These are phyloP conservation scores for Wickerhamomyces queroliae DNA, from an alignment of 805 yeast species.

Conservation along the genomic window DNA sequence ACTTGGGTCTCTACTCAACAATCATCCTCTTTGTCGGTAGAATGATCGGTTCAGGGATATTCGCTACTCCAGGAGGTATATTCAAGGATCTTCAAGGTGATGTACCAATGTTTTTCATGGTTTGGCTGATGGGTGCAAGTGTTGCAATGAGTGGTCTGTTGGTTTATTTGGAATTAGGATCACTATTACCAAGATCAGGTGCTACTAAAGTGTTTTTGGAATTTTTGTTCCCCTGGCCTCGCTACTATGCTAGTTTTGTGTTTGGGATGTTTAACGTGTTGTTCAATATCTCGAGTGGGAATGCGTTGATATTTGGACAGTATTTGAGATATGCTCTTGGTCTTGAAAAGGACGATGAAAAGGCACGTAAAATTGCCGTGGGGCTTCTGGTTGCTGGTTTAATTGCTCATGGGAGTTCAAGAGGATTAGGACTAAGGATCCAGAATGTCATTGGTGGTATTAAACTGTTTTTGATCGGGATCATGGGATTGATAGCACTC, in stretches of 20 bases:
- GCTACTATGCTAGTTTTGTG: slow-evolving; percentile 43
- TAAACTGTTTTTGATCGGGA: slow-evolving; percentile 44
- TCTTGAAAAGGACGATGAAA: slow-evolving; percentile 29
- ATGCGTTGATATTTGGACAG: slow-evolving; percentile 54
- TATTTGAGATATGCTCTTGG: slow-evolving; percentile 40
- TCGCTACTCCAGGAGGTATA: not conserved
- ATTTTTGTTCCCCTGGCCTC: slow-evolving; percentile 53
- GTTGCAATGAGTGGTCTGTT: slow-evolving; percentile 59
- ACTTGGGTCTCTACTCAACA: slow-evolving; percentile 3
- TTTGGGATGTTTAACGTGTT: slow-evolving; percentile 42
- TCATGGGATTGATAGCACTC: slow-evolving; percentile 50
- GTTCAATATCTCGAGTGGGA: slow-evolving; percentile 49
- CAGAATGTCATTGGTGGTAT: slow-evolving; percentile 59
- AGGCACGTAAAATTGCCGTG: slow-evolving; percentile 35
- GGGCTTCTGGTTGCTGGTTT: slow-evolving; percentile 28
- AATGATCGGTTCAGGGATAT: slow-evolving; percentile 1
- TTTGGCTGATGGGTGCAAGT: slow-evolving; percentile 57
- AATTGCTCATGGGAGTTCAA: slow-evolving; percentile 51
- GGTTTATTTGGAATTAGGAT: slow-evolving; percentile 62
- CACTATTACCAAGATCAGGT: slow-evolving; percentile 63
- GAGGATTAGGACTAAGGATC: slow-evolving; percentile 47
- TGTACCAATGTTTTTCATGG: slow-evolving; percentile 46
- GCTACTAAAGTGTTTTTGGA: slow-evolving; percentile 69
- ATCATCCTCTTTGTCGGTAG: slow-evolving; percentile 3
- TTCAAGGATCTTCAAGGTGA: slow-evolving; percentile 58